Base-by-base conservation (phyloP, 768 basidiomycete genomes). In the Termitomyces sp. region DNA sequence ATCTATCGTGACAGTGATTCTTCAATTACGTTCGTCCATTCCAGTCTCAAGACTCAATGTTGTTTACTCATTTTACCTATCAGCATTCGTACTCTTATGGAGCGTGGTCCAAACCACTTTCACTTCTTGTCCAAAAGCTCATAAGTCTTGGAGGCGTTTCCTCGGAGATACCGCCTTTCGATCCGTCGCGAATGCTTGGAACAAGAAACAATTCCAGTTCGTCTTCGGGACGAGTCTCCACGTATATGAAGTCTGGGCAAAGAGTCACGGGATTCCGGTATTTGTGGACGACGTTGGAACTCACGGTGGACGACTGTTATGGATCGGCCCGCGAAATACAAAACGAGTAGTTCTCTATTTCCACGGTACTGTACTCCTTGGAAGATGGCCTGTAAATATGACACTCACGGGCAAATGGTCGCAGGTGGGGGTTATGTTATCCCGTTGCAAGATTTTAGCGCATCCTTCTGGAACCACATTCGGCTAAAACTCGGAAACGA, bases 311-410 rank as follows among this genome's bases (percentile, higher is more conserved):
- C 59, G 65, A 33, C 54, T 75, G 18, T 35, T 73, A n/a, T 76
- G 75, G 75, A 61, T 75, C 44, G 70, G 71, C 14, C 60, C 62
- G 18, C 70, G 66, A 50, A 62, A 66, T 26, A 66, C 65, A 0
- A 72, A 70, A 6, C 61, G 66, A 18, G 70, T 76, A 1, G 47
- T 75, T 4, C 49, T 73, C 3, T 74, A 68, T 48, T 36, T 69
- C 16, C 73, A 73, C 57, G 73, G 73, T 67, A 54, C 6, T 16
- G 20, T n/a, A 20, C n/a, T n/a, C 10, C 22, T 43, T 20, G 6
- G 3, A 57, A 55, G 12, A 44, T 8, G 8, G 40, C 4, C 24
- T n/a, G 18, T 22, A 26, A 13, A 20, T 28, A 32, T 24, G 22
- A 28, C 10, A 26, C 36, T 47, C 4, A 51, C 22, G 33, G 22